Base-by-base conservation (phyloP, 148 eudicot species). In the Dianthus caryophyllus region DNA sequence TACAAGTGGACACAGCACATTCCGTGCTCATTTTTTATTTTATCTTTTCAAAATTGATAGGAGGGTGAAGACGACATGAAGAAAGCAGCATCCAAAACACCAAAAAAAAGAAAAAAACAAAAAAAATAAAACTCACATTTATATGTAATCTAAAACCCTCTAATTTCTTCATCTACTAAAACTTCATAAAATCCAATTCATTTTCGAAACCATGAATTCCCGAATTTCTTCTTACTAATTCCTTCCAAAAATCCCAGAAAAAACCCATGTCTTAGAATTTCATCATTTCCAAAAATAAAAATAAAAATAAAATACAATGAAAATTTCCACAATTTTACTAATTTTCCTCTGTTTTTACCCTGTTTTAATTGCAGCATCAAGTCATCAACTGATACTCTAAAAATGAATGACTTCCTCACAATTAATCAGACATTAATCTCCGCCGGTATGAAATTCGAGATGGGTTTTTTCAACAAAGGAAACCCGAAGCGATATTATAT, bases 391-490 rank as follows among this genome's bases (percentile, higher is more conserved):
- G 82, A 81, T 66, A 78, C 75, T 18, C 64, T 81, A n/a, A 69
- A 61, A 7, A 39, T 75, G 6, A 57, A 72, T 0, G 65, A 75
- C 43, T 61, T 72, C 18, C 63, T 81, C 39, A 14, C 73, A 12
- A 1, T 17, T 0, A 81, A 78, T 69, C 75, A 66, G 48, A 82
- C 82, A 2, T 60, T 82, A 27, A 61, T 79, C 26, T 82, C 85
- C 1, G 12, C 68, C 0, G 56, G 22, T 64, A 57, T 55, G 12
- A 73, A 70, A 58, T 79, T 78, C 62, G 76, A 70, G 16, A 46
- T 82, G 68, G 82, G 85, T 1, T 82, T 82, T 68, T 76, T 82
- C 57, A 5, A n/a, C 9, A 46, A 15, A 33, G 68, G 70, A 56
- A 71, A 56, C 64, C 73, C 73, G 39, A 60, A 0, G 2, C 59